Evolutionary conservation across 768 basidiomycete species (phyloP).

Genomic region (Holtermanniella nyarrowii): DNA sequence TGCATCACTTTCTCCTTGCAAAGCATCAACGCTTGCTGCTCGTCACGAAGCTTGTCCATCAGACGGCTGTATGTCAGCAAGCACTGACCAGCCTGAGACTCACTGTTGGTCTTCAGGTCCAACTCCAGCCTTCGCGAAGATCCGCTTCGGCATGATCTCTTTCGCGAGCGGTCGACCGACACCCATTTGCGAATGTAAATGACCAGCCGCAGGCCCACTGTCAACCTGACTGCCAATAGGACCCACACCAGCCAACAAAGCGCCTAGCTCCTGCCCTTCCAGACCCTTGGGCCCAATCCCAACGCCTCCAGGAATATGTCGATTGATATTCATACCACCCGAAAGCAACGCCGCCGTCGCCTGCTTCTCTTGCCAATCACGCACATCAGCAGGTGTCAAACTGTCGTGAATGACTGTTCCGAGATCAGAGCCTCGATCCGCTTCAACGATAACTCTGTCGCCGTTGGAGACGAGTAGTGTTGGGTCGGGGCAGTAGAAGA

Average conservation of each 20-base stretch:
- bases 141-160: slow-evolving; percentile 94
- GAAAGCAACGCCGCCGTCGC: slow-evolving; percentile 45
- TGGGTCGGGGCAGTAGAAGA: slow-evolving; percentile 78
- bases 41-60: slow-evolving; percentile 74
- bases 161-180: slow-evolving; percentile 51
- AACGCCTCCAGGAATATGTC: slow-evolving; percentile 5
- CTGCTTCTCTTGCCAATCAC: slow-evolving; percentile 77
- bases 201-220: background rate
- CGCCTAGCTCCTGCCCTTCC: slow-evolving; percentile 18
- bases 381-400: slow-evolving; percentile 79
- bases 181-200: background rate
- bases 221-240: slow-evolving; percentile 21
- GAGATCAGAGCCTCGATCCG: slow-evolving; percentile 84
- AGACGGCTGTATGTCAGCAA: slow-evolving; percentile 50
- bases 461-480: slow-evolving; percentile 61
- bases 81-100: slow-evolving; percentile 26
- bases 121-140: slow-evolving; percentile 66
- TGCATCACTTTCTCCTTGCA: slow-evolving; percentile 86
- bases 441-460: slow-evolving; percentile 92
- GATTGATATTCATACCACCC: slow-evolving; percentile 34
- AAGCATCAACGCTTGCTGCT: slow-evolving; percentile 78
- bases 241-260: slow-evolving; percentile 22
- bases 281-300: slow-evolving; percentile 6
- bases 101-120: slow-evolving; percentile 70
- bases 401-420: slow-evolving; percentile 78